These are phyloP conservation scores for Aspergillus jensenii DNA, from an alignment of 2,329 filamentous ascomycete species.

Conservation along the genomic window DNA sequence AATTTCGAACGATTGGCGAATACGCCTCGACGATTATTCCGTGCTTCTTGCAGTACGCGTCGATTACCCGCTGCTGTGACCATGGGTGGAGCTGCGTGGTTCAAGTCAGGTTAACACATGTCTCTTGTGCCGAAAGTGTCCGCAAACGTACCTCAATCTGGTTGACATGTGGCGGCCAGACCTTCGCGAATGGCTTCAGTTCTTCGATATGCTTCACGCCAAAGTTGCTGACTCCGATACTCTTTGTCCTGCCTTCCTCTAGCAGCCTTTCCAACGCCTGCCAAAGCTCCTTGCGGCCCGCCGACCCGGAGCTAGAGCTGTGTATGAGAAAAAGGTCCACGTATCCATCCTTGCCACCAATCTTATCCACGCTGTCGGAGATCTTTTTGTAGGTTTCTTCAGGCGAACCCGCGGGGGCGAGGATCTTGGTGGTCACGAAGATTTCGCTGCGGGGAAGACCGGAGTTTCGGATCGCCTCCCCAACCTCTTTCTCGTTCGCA, in stretches of 20 bases:
- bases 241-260: conserved; percentile 59
- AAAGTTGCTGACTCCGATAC: conserved; percentile 73
- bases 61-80: conserved; percentile 64
- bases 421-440: conserved; percentile 71
- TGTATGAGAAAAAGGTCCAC: conserved; percentile 73
- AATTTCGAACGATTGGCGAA: conserved; percentile 60
- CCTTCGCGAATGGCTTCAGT: conserved; percentile 63
- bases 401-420: conserved; percentile 52
- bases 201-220: conserved; percentile 68
- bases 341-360: conserved; percentile 60
- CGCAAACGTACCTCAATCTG: conserved; percentile 65
- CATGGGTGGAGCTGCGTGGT: conserved; percentile 65
- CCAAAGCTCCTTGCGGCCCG: conserved; percentile 64
- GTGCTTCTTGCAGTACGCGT: conserved; percentile 54
- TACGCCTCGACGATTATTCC: conserved; percentile 57
- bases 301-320: conserved; percentile 56
- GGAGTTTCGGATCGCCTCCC: conserved; percentile 60
- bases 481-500: conserved; percentile 67
- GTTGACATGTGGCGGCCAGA: conserved; percentile 71
- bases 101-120: conserved; percentile 1
- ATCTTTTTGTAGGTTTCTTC: conserved; percentile 61
- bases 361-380: conserved; percentile 62
- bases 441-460: conserved; percentile 55
- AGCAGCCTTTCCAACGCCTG: conserved; percentile 63
- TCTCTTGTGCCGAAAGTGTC: conserved; percentile 11